These are phyloP conservation scores for Mycena capillaripes DNA, from an alignment of 768 basidiomycete genomes.

Conservation along the genomic window DNA sequence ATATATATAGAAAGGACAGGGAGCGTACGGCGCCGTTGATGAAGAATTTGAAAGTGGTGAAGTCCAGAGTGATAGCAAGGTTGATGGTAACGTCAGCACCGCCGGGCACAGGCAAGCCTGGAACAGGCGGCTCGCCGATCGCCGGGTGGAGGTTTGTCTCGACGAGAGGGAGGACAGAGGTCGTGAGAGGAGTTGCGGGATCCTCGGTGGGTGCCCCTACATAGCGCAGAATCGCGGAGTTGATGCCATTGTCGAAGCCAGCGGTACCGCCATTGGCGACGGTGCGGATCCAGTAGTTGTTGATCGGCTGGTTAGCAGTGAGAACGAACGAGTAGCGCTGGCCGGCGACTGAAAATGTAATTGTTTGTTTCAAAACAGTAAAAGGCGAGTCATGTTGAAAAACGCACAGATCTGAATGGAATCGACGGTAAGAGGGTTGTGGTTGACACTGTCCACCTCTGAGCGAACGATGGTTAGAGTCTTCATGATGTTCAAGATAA, in stretches of 20 bases:
- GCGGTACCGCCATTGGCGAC: constrained; percentile 40
- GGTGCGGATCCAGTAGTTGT: constrained; percentile 61
- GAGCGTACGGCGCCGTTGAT: constrained; percentile 44
- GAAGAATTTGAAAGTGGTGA: constrained; percentile 40
- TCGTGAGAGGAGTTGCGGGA: constrained; percentile 39
- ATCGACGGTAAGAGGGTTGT: constrained; percentile 40
- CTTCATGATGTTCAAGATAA: no score
- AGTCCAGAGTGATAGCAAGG: constrained; percentile 37
- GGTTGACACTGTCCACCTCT: constrained; percentile 49
- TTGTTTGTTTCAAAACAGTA: neutral
- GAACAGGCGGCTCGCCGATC: constrained; percentile 33
- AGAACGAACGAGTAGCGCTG: constrained; percentile 56
- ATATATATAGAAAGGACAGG: neutral
- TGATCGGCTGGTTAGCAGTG: constrained; percentile 54
- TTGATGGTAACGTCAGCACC: constrained; percentile 46
- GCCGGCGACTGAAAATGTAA: constrained; percentile 34
- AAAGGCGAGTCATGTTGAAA: no score
- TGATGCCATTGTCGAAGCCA: constrained; percentile 48
- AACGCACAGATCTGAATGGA: constrained; percentile 26
- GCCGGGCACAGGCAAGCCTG: constrained; percentile 40
- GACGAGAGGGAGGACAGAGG: constrained; percentile 40
- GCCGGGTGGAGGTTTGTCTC: constrained; percentile 43
- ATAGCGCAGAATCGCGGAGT: constrained; percentile 57
- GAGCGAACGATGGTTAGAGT: no score
- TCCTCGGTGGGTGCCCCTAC: constrained; percentile 47